Evolutionary conservation across 352 stramenopile genomes (phyloP).

Genomic region (Phytophthora cajani): DNA sequence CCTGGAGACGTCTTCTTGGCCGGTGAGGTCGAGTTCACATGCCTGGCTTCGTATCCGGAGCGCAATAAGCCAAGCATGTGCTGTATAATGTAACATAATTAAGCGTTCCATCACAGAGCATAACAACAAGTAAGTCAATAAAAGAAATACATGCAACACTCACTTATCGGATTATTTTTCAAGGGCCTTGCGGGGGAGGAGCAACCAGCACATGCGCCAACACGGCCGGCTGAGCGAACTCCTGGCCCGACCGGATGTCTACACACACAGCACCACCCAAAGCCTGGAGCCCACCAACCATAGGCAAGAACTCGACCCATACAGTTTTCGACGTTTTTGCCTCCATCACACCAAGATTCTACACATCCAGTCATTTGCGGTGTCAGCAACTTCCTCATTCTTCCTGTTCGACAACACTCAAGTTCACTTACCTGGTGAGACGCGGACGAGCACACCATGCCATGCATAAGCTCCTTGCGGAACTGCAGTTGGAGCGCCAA

Average conservation of each 20-base stretch:
- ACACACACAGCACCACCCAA: conserved; percentile 71
- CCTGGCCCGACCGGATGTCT: conserved; percentile 66
- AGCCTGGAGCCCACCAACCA: conserved; percentile 69
- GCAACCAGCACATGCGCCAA: conserved; percentile 67
- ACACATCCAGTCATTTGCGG: neutral
- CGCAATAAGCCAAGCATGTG: conserved; percentile 65
- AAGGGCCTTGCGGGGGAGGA: conserved; percentile 23
- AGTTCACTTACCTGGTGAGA: conserved; percentile 69
- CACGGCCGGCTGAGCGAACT: conserved; percentile 55
- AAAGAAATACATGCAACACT: neutral
- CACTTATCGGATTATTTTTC: conserved; percentile 16
- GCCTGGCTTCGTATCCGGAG: conserved; percentile 65
- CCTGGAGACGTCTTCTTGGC: conserved; percentile 75
- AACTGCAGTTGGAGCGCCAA: conserved; percentile 84
- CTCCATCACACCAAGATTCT: conserved; percentile 77
- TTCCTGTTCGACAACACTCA: neutral
- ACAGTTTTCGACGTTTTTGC: conserved; percentile 51
- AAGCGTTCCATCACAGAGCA: conserved; percentile 21
- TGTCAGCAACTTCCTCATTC: neutral
- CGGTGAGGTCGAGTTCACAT: conserved; percentile 81
- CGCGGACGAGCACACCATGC: conserved; percentile 75
- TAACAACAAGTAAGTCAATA: neutral
- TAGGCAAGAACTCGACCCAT: conserved; percentile 70
- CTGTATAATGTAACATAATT: conserved; percentile 45
- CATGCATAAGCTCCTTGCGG: conserved; percentile 67